Evolutionary conservation across 805 yeast genomes (phyloP), one percentile per base, ranked within the genome.

Genomic region (Torulaspora quercuum): DNA sequence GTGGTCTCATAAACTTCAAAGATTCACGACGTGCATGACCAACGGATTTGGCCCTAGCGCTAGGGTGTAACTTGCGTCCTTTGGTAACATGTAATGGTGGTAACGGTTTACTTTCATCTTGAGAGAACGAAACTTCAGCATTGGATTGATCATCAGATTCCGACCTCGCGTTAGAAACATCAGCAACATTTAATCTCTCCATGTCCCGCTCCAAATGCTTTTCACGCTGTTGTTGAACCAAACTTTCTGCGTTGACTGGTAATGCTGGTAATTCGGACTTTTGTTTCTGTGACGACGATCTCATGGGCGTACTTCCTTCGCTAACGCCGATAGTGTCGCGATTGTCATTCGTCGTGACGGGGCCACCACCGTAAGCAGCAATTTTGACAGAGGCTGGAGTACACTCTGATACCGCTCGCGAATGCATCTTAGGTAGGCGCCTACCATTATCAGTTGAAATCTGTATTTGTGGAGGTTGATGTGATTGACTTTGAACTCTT

Each of bases 11-110:
- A 18, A 44, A 53, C 45, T 71, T 69, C 33, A 71, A 59, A 5
- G 82, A 72, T 41, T 78, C 81, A 49, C 77, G 80, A 53, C 85
- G 74, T 13, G 76, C 73, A 57, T 85, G 90, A 6, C 66, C 66
- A 32, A 85, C 78, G 13, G 95, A 82, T 55, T 83, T 86, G 3
- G 95, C 94, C 51, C 95, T 75, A 0, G 94, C 95, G 9, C 87
- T 77, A 23, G 95, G 94, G 59, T 85, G 95, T 40, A 54, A 59
- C 45, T 60, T 67, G 23, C 62, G 58, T 6, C 61, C 60, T 16
- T 52, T 54, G 6, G 56, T 50, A 2, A 52, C 38, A 29, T 42
- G 46, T 11, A 42, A 39, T 16, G 44, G 52, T 12, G 57, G 55
- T 12, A 57, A 33, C 9, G 56, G 55, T 25, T 45, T 47, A 24